Conservation (phyloP, 2,329 filamentous ascomycete genomes). For the Conoideocrella luteorostrata region DNA sequence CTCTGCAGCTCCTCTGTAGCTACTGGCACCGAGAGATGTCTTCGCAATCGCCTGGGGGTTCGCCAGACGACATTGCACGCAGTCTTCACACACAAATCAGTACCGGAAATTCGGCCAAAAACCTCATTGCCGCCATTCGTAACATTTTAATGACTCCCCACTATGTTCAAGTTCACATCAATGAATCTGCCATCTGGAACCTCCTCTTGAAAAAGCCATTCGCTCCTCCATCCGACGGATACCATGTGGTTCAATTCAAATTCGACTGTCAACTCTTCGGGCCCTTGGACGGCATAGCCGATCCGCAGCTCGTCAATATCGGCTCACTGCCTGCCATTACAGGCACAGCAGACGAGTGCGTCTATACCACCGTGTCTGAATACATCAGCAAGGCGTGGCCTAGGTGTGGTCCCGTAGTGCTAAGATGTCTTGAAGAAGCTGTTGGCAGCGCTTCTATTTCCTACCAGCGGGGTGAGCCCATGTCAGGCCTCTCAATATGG, state of each 20-base stretch:
- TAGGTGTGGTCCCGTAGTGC: constrained; percentile 22
- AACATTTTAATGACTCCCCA: constrained; percentile 27
- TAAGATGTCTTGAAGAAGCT: constrained; percentile 26
- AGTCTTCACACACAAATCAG: constrained; percentile 23
- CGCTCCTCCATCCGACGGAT: constrained; percentile 27
- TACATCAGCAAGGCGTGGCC: constrained; percentile 27
- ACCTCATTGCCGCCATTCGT: constrained; percentile 23
- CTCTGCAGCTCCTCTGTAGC: constrained; percentile 28
- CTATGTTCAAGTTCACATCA: constrained; percentile 30
- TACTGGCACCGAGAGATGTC: constrained; percentile 30
- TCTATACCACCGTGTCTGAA: constrained; percentile 26
- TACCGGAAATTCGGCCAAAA: constrained; percentile 21
- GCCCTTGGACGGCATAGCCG: constrained; percentile 20
- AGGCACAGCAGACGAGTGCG: constrained; percentile 26
- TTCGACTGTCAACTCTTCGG: constrained; percentile 28
- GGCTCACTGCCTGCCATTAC: constrained; percentile 26
- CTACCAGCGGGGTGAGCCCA: constrained; percentile 17
- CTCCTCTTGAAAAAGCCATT: constrained; percentile 24
- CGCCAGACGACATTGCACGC: constrained; percentile 27
- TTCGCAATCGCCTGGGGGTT: constrained; percentile 25
- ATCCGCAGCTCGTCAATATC: constrained; percentile 22
- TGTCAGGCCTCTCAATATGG: constrained; percentile 30
- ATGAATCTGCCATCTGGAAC: constrained; percentile 31
- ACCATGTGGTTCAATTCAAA: constrained; percentile 28
- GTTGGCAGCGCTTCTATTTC: constrained; percentile 21